Base-by-base conservation (phyloP, 495 filamentous ascomycete genomes). In the Xylaria palmicola region DNA sequence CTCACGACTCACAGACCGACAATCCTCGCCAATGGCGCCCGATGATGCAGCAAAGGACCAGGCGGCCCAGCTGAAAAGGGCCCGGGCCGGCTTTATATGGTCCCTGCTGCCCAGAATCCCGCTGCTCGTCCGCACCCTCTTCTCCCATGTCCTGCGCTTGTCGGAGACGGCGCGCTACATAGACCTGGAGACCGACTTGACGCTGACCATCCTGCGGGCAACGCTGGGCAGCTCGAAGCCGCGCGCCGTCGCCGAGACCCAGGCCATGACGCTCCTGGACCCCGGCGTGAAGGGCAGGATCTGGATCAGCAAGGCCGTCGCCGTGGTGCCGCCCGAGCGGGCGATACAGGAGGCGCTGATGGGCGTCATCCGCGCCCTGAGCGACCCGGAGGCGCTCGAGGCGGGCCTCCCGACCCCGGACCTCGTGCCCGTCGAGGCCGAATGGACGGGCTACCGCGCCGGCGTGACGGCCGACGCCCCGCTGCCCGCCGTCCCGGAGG, bases 391-490 rank as follows among this genome's bases (percentile, higher is more conserved):
- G 15, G 73, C 79, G 62, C 53, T 60, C 26, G 69, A 66, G 37
- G 72, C 72, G 53, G 77, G 73, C 3, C 83, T 82, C 48, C 74
- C 76, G 63, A 69, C 85, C 40, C 86, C 89, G 0, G 77, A 75
- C 0, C 70, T 87, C 1, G 69, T 70, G 0, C 75, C 84, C 4
- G 84, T 93, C 1, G 88, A 90, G 65, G 93, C 86, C 3, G 93
- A 98, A 70, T 98, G 93, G 93, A 90, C 90, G 6, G 91, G 89
- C 0, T 86, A 88, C 69, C 81, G 90, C 34, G 73, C 74, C 6
- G 81, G 75, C 17, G 89, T 84, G 20, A 76, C 76, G 10, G 76
- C 81, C 49, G 78, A 86, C 17, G 77, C 79, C 5, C 74, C 74
- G 8, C 78, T 81, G 52, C 86, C 86, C 0, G 76, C 80, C 4